Conservation (phyloP, 2,329 filamentous ascomycete species). For the Chrysosporium queenslandicum region DNA sequence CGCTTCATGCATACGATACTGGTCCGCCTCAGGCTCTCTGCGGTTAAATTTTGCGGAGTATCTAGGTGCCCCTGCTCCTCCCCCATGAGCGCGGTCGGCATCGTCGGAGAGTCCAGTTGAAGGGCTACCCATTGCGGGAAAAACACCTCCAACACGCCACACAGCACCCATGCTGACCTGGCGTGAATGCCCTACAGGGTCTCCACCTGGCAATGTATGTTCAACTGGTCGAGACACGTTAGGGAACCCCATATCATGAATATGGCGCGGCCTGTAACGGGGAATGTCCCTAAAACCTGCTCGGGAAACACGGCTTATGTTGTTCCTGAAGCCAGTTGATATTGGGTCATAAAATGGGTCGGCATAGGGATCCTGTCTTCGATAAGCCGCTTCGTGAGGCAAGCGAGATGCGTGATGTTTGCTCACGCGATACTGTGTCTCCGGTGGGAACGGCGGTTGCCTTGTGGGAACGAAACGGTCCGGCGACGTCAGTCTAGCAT, state of each 20-base stretch:
- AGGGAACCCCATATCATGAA: constrained; percentile 22
- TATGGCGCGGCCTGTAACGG: constrained; percentile 28
- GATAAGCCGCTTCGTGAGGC: constrained; percentile 38
- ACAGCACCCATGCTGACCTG: constrained; percentile 58
- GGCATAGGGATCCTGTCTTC: constrained; percentile 34
- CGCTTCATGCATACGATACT: constrained; percentile 58
- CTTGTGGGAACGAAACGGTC: constrained; percentile 51
- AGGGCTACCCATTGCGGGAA: constrained; percentile 31
- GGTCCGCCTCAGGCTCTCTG: constrained; percentile 45
- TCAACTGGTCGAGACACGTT: constrained; percentile 11
- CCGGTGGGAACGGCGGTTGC: constrained; percentile 33
- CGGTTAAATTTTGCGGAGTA: constrained; percentile 49
- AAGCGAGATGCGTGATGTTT: constrained; percentile 41
- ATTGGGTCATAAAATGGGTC: constrained; percentile 46
- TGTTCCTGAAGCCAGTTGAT: neutral
- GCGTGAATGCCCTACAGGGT: constrained; percentile 21
- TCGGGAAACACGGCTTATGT: constrained; percentile 21
- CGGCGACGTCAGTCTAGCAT: constrained; percentile 29
- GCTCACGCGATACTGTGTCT: constrained; percentile 44
- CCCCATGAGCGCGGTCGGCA: constrained; percentile 54
- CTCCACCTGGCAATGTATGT: neutral
- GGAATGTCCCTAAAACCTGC: constrained; percentile 19
- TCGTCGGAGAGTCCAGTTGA: constrained; percentile 48
- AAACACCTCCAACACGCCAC: constrained; percentile 67
- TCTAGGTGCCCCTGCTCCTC: constrained; percentile 59